Base-by-base conservation (phyloP, 2,329 filamentous ascomycete species). In the Sphaerulina vaccinii region DNA sequence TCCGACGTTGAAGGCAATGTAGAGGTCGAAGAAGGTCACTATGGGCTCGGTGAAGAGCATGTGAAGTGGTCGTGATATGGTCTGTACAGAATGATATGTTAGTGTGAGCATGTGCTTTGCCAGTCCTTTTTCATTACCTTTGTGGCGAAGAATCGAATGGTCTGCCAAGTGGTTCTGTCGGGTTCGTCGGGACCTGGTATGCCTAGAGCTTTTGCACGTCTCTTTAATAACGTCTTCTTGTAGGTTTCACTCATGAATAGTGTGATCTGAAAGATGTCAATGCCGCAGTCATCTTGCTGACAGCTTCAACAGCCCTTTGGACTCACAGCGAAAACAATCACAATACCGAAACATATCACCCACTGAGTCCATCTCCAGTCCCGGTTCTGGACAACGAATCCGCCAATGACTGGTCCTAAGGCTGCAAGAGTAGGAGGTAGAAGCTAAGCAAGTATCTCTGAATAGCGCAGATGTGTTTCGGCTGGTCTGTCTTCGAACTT, bases 231-330 rank as follows among this genome's bases (percentile, higher is more conserved):
- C 1, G 52, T 57, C 22, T 59, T 56, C 37, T 62, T 54, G 29
- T 71, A 71, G 2, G 68, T 68, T 56, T 70, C 68, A 10, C 54
- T 56, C 52, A 65, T 64, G 2, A 73, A 68, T 3, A 77, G 6
- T 13, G 40, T n/a, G n/a, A n/a, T n/a, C n/a, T n/a, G n/a, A n/a
- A n/a, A n/a, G n/a, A n/a, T n/a, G n/a, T n/a, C n/a, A n/a, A n/a
- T n/a, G n/a, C n/a, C n/a, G n/a, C n/a, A n/a, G n/a, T n/a, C n/a
- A n/a, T n/a, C n/a, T n/a, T n/a, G n/a, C n/a, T n/a, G n/a, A n/a
- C n/a, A n/a, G n/a, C n/a, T n/a, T n/a, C n/a, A n/a, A n/a, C n/a
- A n/a, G n/a, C n/a, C n/a, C n/a, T n/a, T n/a, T n/a, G n/a, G n/a
- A n/a, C n/a, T 52, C 3, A 56, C 35, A 2, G 55, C 57, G 43